Evolutionary conservation across 2,329 filamentous ascomycete species (phyloP).

Genomic region (Fusarium transvaalense): DNA sequence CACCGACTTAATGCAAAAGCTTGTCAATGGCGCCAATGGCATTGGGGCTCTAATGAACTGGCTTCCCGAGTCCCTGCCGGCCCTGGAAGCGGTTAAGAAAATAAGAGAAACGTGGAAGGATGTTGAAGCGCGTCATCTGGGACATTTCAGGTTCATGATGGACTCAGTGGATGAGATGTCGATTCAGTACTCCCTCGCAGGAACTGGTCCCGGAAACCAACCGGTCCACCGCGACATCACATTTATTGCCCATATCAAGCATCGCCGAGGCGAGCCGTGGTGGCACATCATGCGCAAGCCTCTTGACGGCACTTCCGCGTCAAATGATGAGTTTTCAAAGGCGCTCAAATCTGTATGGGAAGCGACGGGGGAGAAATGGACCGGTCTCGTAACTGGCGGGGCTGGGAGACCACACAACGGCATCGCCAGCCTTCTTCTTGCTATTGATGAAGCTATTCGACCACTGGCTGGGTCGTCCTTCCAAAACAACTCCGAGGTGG

Average conservation of each 20-base stretch:
- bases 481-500: conserved; percentile 28
- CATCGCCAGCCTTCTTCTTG: conserved; percentile 62
- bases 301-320: conserved; percentile 18
- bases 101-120: conserved; percentile 69
- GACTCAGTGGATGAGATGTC: conserved; percentile 69
- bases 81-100: conserved; percentile 71
- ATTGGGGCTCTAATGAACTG: conserved; percentile 67
- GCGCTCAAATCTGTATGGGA: conserved; percentile 62
- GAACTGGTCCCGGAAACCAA: conserved; percentile 40
- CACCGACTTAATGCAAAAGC: conserved; percentile 67
- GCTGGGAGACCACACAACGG: conserved; percentile 57
- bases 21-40: conserved; percentile 67
- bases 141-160: conserved; percentile 64
- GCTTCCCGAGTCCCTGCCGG: conserved; percentile 71
- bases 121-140: conserved; percentile 58
- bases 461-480: conserved; percentile 39
- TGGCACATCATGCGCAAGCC: conserved; percentile 64
- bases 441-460: conserved; percentile 62
- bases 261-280: conserved; percentile 61
- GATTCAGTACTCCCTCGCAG: conserved; percentile 64
- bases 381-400: conserved; percentile 62
- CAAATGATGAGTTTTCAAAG: conserved; percentile 54
- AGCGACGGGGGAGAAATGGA: conserved; percentile 59
- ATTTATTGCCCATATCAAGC: conserved; percentile 65
- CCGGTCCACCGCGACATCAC: conserved; percentile 55